Evolutionary conservation across 1,284 basidiomycete genomes (phyloP).

Genomic region (Irpex sp.): DNA sequence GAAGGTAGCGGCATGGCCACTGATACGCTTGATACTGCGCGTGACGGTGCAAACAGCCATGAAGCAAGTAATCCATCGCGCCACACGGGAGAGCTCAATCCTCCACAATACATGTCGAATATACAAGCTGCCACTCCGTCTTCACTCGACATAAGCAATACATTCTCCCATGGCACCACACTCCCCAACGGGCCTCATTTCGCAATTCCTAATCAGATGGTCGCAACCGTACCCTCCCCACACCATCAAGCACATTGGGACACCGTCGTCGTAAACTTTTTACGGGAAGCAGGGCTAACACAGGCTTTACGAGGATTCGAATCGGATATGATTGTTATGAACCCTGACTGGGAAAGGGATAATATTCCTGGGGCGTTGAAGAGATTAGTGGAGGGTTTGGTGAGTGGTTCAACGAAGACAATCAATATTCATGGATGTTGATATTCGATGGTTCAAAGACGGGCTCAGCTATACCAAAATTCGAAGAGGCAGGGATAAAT

Average conservation of each 20-base stretch:
- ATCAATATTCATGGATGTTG: background rate
- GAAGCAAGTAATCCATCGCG: too few species aligned
- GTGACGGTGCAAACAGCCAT: too few species aligned
- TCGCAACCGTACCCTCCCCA: constrained; percentile 30
- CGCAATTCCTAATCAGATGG: too few species aligned
- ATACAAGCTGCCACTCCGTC: too few species aligned
- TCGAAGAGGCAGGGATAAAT: background rate
- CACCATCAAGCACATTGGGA: constrained; percentile 61
- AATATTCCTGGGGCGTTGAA: constrained; percentile 52
- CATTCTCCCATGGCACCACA: too few species aligned
- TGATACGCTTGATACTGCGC: too few species aligned
- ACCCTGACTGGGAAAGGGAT: constrained; percentile 57
- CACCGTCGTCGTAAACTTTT: constrained; percentile 48
- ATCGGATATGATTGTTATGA: constrained; percentile 67
- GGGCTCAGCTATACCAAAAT: background rate
- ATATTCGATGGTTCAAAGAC: background rate
- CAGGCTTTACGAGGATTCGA: constrained; percentile 66
- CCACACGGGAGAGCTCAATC: too few species aligned
- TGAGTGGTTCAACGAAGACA: background rate
- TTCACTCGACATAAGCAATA: too few species aligned
- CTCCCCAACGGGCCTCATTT: too few species aligned
- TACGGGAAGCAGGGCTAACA: constrained; percentile 51
- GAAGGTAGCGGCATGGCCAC: too few species aligned
- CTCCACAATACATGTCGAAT: too few species aligned
- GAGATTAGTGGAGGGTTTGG: constrained; percentile 46